Percentiles rank a stretch among this genome's conserved stretches.
Conservation (phyloP, 306 rosid species). For the Neltuma alba region DNA sequence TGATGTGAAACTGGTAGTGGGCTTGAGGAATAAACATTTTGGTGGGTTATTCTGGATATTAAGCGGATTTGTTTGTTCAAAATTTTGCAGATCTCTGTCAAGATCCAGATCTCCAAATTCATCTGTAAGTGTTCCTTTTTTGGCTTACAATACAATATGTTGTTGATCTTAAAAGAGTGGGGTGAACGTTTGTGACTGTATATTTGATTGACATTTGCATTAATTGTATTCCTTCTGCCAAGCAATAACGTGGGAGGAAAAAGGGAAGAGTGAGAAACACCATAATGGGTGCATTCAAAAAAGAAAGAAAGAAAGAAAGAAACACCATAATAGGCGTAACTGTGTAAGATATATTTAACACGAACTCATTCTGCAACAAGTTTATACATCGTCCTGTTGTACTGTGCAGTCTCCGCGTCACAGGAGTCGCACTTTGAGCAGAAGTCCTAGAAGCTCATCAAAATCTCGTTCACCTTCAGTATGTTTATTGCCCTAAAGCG, state of each 20-base stretch:
- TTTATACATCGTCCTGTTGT: slow-evolving; percentile 10
- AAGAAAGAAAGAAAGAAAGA: too few relatives aligned
- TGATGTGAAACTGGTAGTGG: slow-evolving; percentile 38
- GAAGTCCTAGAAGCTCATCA: slow-evolving; percentile 50
- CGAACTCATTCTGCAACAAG: neutral
- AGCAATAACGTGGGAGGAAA: neutral
- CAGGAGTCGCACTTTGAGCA: slow-evolving; percentile 42
- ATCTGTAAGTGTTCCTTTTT: slow-evolving; percentile 48
- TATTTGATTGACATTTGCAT: slow-evolving; percentile 4
- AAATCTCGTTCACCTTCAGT: slow-evolving; percentile 45
- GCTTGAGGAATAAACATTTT: slow-evolving; percentile 15
- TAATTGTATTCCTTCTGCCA: neutral
- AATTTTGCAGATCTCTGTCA: slow-evolving; percentile 65
- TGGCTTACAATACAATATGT: slow-evolving; percentile 42
- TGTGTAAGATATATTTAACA: neutral
- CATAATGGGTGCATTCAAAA: too few relatives aligned
- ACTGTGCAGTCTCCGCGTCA: slow-evolving; percentile 43
- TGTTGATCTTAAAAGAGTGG: slow-evolving; percentile 33
- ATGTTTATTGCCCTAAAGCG: slow-evolving; percentile 28
- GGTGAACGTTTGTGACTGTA: neutral
- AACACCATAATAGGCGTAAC: too few relatives aligned
- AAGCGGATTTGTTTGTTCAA: slow-evolving; percentile 28
- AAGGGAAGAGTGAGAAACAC: neutral
- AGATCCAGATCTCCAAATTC: slow-evolving; percentile 57
- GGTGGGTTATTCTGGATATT: slow-evolving; percentile 33